Evolutionary conservation across 495 filamentous ascomycete species (phyloP).

Genomic region (Xylaria telfairii): DNA sequence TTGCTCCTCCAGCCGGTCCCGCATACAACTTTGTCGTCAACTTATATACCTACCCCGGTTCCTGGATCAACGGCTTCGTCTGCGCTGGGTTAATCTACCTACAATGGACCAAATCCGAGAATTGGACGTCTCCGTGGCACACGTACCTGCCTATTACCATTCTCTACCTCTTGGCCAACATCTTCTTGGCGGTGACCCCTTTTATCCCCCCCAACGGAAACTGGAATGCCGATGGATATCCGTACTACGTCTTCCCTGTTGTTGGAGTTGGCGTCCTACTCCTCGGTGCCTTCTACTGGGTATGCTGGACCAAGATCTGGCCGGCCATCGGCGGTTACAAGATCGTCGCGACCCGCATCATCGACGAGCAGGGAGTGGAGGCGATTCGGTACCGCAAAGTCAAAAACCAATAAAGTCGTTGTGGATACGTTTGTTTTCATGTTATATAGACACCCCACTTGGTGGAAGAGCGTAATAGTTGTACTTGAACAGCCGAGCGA

Average conservation of each 20-base stretch:
- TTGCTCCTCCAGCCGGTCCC: conserved; percentile 52
- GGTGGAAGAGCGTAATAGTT: not conserved
- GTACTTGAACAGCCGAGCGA: not conserved
- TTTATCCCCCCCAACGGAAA: conserved; percentile 57
- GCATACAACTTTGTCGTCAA: conserved; percentile 46
- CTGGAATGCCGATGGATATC: conserved; percentile 57
- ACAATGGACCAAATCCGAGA: conserved; percentile 48
- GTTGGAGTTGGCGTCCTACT: conserved; percentile 56
- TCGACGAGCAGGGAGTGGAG: conserved; percentile 50
- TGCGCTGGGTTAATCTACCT: conserved; percentile 58
- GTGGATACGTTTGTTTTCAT: conserved; percentile 5
- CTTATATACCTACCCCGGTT: conserved; percentile 51
- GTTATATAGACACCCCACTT: not conserved
- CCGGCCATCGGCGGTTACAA: conserved; percentile 54
- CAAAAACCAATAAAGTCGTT: conserved; percentile 29
- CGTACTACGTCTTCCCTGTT: conserved; percentile 59
- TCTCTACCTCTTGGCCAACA: conserved; percentile 53
- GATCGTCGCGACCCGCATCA: conserved; percentile 45
- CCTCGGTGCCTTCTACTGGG: conserved; percentile 58
- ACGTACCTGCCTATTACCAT: conserved; percentile 51
- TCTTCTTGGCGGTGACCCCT: conserved; percentile 58
- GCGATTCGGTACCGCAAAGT: conserved; percentile 52
- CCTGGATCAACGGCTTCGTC: conserved; percentile 62
- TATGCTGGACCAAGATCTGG: conserved; percentile 53
- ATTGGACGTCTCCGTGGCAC: conserved; percentile 51